Percentiles rank a stretch among this genome's conserved stretches.
These are phyloP conservation scores for Sarocladiaceae sp. DNA, from an alignment of 2,329 filamentous ascomycete genomes.

Conservation along the genomic window DNA sequence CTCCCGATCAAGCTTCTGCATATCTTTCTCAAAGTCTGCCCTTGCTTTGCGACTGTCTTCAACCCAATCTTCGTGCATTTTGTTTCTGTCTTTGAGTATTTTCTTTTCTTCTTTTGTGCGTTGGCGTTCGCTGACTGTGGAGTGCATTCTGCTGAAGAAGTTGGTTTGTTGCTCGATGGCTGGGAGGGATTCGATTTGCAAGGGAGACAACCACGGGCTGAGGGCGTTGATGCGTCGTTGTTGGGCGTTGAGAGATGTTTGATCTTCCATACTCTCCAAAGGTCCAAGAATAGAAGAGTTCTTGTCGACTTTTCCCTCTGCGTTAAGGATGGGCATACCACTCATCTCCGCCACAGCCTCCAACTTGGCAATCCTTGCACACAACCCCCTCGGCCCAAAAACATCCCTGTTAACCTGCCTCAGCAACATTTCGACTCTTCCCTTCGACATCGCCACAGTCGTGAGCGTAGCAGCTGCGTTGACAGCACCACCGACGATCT, in stretches of 20 bases:
- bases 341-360: constrained; percentile 16
- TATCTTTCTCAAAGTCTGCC: constrained; percentile 3
- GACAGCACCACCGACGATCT: constrained; percentile 13
- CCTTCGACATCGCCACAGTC: constrained; percentile 14
- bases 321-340: constrained; percentile 15
- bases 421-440: constrained; percentile 15
- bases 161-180: background rate
- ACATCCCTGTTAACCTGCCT: constrained; percentile 13
- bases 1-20: constrained; percentile 6
- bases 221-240: constrained; percentile 14
- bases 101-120: constrained; percentile 13
- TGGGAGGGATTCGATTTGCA: constrained; percentile 13
- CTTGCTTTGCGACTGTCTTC: background rate
- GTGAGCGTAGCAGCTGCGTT: constrained; percentile 11
- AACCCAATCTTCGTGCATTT: constrained; percentile 8
- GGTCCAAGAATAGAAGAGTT: constrained; percentile 12
- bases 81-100: constrained; percentile 13
- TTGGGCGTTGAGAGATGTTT: constrained; percentile 12
- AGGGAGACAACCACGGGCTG: constrained; percentile 13
- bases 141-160: constrained; percentile 13
- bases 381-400: constrained; percentile 13
- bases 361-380: constrained; percentile 15
- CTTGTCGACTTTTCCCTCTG: constrained; percentile 13
- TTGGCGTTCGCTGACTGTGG: constrained; percentile 13
- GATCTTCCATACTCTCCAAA: constrained; percentile 1